Evolutionary conservation across 2,329 filamentous ascomycete genomes (phyloP), one percentile per base, ranked within the genome.

Genomic region (Fusarium haematococcum): DNA sequence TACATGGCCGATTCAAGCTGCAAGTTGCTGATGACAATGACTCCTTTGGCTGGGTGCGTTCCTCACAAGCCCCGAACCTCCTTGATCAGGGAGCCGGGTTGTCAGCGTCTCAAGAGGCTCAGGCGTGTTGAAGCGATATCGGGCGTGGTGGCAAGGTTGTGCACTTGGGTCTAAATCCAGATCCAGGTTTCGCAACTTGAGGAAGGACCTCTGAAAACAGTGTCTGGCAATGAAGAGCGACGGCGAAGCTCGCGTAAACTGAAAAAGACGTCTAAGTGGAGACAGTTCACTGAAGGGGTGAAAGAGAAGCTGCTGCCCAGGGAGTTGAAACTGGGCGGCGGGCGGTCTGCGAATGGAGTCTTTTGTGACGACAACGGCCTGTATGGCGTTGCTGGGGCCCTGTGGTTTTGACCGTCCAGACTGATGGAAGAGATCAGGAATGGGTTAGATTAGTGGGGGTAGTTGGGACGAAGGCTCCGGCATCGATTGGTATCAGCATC

Each of bases 401-500:
- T 68, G 70, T 65, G 56, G 65, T 68, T 71, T 70, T 67, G 65
- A 66, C 61, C 62, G 72, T 65, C 60, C 65, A 74, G 54, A 75
- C 70, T 73, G 62, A 75, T 74, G 72, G 67, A 65, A 73, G 66
- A 67, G 61, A 62, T 63, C 50, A 74, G 63, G 67, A 68, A 73
- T 71, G 64, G 74, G 64, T 77, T 73, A 76, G 74, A 74, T 66
- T 65, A 74, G 73, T 79, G 77, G 77, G 77, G 77, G 73, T 66
- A 71, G 70, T 73, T 71, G 70, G 71, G 75, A 79, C 56, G 72
- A 78, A 75, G 70, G 65, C 70, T 75, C 69, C 56, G 56, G 69
- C 63, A 59, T 71, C 72, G 61, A 75, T 73, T 73, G 68, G 69
- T 61, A 77, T 73, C 60, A 71, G 68, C 64, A 75, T 77, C 76